Percentiles rank a stretch among this genome's conserved stretches.
Conservation (phyloP, 441 rosid species). For the Erodium trifolium region DNA sequence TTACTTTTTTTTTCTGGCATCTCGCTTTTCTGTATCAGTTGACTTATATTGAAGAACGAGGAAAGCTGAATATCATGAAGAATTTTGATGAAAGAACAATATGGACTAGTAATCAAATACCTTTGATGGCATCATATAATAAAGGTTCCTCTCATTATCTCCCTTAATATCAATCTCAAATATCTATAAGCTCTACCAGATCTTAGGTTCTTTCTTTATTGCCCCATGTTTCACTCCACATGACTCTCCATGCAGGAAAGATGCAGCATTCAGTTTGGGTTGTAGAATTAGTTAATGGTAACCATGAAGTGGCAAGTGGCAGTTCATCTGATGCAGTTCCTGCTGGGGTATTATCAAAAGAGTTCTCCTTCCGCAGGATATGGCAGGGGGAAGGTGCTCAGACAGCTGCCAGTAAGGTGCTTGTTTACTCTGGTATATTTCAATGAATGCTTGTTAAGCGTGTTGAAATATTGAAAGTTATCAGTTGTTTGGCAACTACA, state of each 20-base stretch:
- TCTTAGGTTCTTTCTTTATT: slow-evolving; percentile 11
- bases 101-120: slow-evolving; percentile 85
- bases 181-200: not conserved
- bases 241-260: slow-evolving; percentile 51
- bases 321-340: slow-evolving; percentile 42
- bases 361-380: slow-evolving; percentile 68
- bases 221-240: slow-evolving; percentile 17
- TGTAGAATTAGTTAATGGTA: slow-evolving; percentile 57
- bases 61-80: slow-evolving; percentile 65
- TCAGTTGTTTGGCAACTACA: no score
- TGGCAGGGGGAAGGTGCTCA: slow-evolving; percentile 96
- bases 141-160: slow-evolving; percentile 44
- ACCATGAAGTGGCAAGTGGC: slow-evolving; percentile 38
- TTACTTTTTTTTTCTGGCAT: not conserved
- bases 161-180: slow-evolving; percentile 15
- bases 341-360: slow-evolving; percentile 42
- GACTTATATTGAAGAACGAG: slow-evolving; percentile 81
- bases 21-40: slow-evolving; percentile 33
- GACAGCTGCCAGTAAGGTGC: slow-evolving; percentile 81
- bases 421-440: slow-evolving; percentile 13
- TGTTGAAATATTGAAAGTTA: not conserved
- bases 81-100: slow-evolving; percentile 88
- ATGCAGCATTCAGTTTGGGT: slow-evolving; percentile 95
- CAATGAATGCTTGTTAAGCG: not conserved
- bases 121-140: slow-evolving; percentile 83